These are phyloP conservation scores for Tuber borchii DNA, from an alignment of 495 filamentous ascomycete species.

Conservation along the genomic window DNA sequence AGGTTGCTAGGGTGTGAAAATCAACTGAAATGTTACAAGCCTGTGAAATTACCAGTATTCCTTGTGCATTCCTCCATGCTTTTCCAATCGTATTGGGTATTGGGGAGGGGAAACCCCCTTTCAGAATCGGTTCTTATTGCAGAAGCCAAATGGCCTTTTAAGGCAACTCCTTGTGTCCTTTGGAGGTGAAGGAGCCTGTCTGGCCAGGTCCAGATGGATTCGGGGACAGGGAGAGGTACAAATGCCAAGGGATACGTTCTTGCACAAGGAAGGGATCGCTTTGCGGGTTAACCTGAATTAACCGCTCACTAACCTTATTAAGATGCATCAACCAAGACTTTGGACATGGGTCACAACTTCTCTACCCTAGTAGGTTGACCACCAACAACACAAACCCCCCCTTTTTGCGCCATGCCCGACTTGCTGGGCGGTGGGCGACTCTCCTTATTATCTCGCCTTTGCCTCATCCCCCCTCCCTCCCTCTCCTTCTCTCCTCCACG, in stretches of 20 bases:
- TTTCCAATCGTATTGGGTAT: neutral
- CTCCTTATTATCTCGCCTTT: constrained; percentile 34
- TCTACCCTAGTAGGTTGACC: neutral
- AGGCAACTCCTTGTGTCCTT: neutral
- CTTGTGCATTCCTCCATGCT: neutral
- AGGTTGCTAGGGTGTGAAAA: neutral
- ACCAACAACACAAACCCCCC: constrained; percentile 15
- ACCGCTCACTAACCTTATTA: neutral
- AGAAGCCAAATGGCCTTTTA: neutral
- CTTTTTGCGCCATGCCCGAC: constrained; percentile 28
- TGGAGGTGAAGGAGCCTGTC: neutral
- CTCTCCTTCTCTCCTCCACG: constrained; percentile 18
- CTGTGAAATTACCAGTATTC: neutral
- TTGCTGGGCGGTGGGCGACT: constrained; percentile 25
- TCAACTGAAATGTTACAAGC: neutral
- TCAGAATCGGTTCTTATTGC: neutral
- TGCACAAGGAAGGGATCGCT: neutral
- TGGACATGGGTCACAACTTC: neutral
- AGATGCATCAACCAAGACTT: neutral
- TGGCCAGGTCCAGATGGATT: neutral
- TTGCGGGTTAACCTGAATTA: neutral
- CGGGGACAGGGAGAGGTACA: neutral
- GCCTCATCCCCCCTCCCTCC: constrained; percentile 12
- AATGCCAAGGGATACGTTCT: too few relatives aligned
- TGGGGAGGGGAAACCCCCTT: neutral